These are phyloP conservation scores for Tuber calosporum DNA, from an alignment of 495 filamentous ascomycete genomes.

Conservation along the genomic window DNA sequence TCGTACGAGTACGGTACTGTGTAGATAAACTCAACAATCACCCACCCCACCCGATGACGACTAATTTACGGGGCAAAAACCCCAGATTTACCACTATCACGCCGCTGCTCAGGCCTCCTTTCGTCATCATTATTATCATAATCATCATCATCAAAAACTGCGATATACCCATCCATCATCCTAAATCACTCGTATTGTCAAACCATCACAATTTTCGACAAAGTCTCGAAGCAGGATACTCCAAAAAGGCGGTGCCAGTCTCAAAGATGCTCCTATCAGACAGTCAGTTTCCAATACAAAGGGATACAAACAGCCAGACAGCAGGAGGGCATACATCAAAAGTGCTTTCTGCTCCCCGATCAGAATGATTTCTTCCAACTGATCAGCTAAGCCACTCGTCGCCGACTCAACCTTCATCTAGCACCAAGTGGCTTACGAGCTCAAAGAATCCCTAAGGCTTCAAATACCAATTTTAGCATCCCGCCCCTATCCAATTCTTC, in stretches of 20 bases:
- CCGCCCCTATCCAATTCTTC: slow-evolving; percentile 31
- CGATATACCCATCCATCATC: slow-evolving; percentile 35
- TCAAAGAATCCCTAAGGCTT: slow-evolving; percentile 40
- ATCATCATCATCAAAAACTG: slow-evolving; percentile 20
- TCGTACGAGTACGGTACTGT: too few relatives aligned
- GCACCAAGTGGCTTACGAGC: slow-evolving; percentile 36
- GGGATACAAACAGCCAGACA: not conserved
- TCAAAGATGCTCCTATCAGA: slow-evolving; percentile 32
- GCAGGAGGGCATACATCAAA: slow-evolving; percentile 25
- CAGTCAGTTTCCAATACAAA: not conserved
- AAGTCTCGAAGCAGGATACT: slow-evolving; percentile 11
- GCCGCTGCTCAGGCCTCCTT: not conserved
- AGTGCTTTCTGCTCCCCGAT: slow-evolving; percentile 24
- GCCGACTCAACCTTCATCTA: slow-evolving; percentile 31
- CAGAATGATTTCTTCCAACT: slow-evolving; percentile 35
- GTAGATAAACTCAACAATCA: not conserved
- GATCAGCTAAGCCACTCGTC: slow-evolving; percentile 39
- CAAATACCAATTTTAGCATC: slow-evolving; percentile 36
- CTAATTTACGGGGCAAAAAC: not conserved
- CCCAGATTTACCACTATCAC: not conserved
- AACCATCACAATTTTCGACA: not conserved
- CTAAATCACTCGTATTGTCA: slow-evolving; percentile 16
- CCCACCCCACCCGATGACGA: not conserved
- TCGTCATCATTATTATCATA: too few relatives aligned
- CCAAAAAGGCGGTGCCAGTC: slow-evolving; percentile 34